phyloP scores from a whole-genome alignment of 225 moss, liverwort and hornwort species.

The Thuidium tamariscinum region DNA sequence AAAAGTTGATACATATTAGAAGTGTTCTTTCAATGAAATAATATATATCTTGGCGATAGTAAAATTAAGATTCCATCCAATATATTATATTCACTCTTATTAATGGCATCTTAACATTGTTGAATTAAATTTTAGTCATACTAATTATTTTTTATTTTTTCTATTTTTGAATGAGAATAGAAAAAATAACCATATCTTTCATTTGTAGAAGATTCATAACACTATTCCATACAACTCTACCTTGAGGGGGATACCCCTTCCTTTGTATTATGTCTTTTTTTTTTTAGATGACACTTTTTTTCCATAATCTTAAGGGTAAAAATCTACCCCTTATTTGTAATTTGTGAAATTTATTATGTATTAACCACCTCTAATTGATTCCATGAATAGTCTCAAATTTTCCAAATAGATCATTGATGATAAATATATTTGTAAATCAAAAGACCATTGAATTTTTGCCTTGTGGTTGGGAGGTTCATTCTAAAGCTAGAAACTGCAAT shows the following conservation, averaged over 20 bases:
- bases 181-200: accelerated
- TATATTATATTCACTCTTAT: background rate
- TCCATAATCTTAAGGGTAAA: accelerated
- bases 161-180: background rate
- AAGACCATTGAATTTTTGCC: accelerated
- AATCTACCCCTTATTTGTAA: accelerated
- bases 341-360: background rate
- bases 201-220: accelerated
- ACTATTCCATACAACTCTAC: accelerated
- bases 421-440: background rate
- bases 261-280: background rate
- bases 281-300: background rate
- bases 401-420: background rate
- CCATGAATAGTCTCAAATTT: background rate
- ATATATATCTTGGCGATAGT: background rate
- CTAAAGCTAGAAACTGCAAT: background rate
- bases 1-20: accelerated
- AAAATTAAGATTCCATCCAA: background rate
- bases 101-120: no score
- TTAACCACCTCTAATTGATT: background rate
- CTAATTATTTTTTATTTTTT: no score
- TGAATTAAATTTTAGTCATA: no score
- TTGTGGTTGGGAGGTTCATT: background rate
- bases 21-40: background rate
- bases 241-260: accelerated